Evolutionary conservation across 768 basidiomycete species (phyloP).

Genomic region (Tulasnella calospora): DNA sequence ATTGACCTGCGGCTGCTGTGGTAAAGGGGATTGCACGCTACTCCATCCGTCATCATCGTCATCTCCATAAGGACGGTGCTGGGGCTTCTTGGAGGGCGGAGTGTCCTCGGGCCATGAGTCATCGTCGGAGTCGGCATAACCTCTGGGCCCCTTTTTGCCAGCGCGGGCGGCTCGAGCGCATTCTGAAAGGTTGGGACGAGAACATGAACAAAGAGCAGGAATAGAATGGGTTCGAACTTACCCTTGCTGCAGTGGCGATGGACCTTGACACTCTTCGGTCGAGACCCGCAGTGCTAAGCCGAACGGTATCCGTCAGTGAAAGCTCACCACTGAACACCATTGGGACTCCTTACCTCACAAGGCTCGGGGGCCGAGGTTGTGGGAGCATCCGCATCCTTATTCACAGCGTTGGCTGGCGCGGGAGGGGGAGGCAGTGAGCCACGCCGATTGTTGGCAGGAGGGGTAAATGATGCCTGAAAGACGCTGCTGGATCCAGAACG

Average conservation of each 20-base stretch:
- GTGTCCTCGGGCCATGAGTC: not conserved
- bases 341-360: not conserved
- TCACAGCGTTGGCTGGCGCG: not conserved
- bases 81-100: not conserved
- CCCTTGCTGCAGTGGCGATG: not conserved
- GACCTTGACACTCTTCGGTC: not conserved
- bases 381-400: not conserved
- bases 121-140: not conserved
- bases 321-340: not conserved
- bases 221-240: not conserved
- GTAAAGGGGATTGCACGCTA: not conserved
- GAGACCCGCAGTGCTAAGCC: not conserved
- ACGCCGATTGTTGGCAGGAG: not conserved
- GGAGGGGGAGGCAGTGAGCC: not conserved
- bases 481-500: not conserved
- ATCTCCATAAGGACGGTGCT: not conserved
- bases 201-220: not conserved
- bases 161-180: not conserved
- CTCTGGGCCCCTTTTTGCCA: not conserved
- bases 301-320: not conserved
- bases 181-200: not conserved
- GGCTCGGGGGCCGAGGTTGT: not conserved
- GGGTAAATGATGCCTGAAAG: not conserved
- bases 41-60: not conserved
- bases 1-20: not conserved